Conservation (phyloP, 805 yeast species). For the Debaryomyces hansenii region DNA sequence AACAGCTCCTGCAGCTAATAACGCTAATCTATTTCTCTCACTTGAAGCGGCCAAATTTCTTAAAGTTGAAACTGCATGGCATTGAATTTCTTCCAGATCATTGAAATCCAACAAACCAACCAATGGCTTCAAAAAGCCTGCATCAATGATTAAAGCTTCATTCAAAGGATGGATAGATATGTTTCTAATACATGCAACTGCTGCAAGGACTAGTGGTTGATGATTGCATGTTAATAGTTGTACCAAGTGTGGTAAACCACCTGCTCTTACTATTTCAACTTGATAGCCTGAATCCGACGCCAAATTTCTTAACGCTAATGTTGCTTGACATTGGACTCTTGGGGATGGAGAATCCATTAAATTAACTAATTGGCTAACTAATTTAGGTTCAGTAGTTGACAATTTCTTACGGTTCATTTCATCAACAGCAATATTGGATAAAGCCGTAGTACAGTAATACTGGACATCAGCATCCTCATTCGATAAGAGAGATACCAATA, state of each 20-base stretch:
- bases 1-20: constrained; percentile 94
- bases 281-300: constrained; percentile 97
- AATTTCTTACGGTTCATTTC: constrained; percentile 84
- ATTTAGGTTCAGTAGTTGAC: constrained; percentile 88
- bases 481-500: constrained; percentile 80
- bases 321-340: constrained; percentile 97
- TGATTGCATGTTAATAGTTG: constrained; percentile 84
- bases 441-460: constrained; percentile 96
- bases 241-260: constrained; percentile 93
- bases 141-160: constrained; percentile 93
- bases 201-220: constrained; percentile 89
- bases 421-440: constrained; percentile 96
- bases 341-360: constrained; percentile 93
- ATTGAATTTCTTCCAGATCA: constrained; percentile 94
- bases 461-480: constrained; percentile 95
- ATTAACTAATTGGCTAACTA: constrained; percentile 82
- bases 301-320: constrained; percentile 89
- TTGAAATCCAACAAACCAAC: constrained; percentile 80
- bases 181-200: constrained; percentile 97
- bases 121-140: constrained; percentile 91
- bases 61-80: constrained; percentile 95
- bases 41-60: constrained; percentile 95
- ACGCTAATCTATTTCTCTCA: constrained; percentile 87
- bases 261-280: constrained; percentile 91
- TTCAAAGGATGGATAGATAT: constrained; percentile 95